Evolutionary conservation across 352 stramenopile species (phyloP).

Genomic region (Phytopythium sindhum): DNA sequence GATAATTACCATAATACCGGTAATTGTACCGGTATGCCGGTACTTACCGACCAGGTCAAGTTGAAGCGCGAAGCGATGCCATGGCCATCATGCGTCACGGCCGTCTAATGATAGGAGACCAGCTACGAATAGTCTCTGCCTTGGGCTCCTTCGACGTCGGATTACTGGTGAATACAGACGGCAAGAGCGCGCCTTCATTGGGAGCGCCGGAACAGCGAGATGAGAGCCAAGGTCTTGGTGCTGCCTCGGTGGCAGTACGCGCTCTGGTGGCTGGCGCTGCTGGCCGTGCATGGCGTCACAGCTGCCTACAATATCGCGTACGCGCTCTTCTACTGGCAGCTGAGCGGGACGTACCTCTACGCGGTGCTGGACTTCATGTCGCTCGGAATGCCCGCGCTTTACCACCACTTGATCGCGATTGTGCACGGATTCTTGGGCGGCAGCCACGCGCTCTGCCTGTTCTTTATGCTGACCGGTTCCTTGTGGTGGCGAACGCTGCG

Average conservation of each 20-base stretch:
- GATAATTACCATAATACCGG: background rate
- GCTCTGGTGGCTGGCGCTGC: constrained; percentile 18
- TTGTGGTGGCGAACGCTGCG: constrained; percentile 7
- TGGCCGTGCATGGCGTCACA: constrained; percentile 13
- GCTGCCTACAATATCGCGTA: constrained; percentile 19
- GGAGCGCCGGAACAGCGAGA: too few species aligned
- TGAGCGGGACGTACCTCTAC: constrained; percentile 15
- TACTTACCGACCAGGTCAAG: background rate
- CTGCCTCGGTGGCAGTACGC: constrained; percentile 11
- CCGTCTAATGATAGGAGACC: too few species aligned
- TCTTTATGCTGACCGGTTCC: constrained; percentile 14
- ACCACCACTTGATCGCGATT: constrained; percentile 16
- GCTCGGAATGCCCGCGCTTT: constrained; percentile 17
- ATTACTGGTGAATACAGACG: too few species aligned
- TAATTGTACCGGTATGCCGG: too few species aligned
- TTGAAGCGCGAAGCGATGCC: background rate
- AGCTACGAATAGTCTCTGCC: too few species aligned
- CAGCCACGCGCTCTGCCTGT: constrained; percentile 19
- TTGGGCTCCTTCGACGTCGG: too few species aligned
- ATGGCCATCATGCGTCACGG: too few species aligned
- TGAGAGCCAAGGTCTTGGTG: background rate
- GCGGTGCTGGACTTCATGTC: constrained; percentile 25
- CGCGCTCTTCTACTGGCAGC: constrained; percentile 21
- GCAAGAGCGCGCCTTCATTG: too few species aligned
- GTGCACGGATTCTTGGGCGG: constrained; percentile 19